Evolutionary conservation across 1,284 basidiomycete species (phyloP), one percentile per base, ranked within the genome.

Genomic region (Neolentinus lepideus): DNA sequence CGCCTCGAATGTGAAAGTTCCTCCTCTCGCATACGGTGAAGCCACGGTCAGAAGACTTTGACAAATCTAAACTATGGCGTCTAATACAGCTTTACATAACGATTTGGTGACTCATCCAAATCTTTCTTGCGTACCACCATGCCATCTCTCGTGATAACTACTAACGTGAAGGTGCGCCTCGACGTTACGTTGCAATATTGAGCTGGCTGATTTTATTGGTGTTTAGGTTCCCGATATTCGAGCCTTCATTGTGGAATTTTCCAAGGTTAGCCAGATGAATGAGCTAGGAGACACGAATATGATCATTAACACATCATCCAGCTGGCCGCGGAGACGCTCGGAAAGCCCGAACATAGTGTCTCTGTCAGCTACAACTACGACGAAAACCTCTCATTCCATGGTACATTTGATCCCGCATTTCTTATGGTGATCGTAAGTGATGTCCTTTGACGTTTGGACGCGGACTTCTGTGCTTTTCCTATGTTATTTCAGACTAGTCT

Each of bases 351-450:
- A 61, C 46, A 58, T 4, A 75, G 75, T 59, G 79, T 88, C 58
- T 73, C 73, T 9, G 69, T 81, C 57, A 72, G 73, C 56, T 76
- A 81, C 61, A 73, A 66, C 16, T 75, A 84, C 67, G 80, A 82
- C 56, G 80, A 85, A 53, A 73, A 70, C 33, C 72, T 85, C 59
- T 75, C 79, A 3, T 87, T 83, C 64, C 70, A 63, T 16, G 84
- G 84, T 3, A 78, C 77, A 9, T 78, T 84, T 52, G 84, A 85
- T 16, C 85, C 85, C 25, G 81, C 84, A 1, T 78, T 84, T 65
- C 68, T 77, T 52, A 67, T 87, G 59, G 68, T 65, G 48, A 69
- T 85, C 56, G 85, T 87, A 58, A 56, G 81, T 71, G 1, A 52
- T 31, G 21, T 22, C 3, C 11, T 35, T 53, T 31, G 3, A 24